Evolutionary conservation across 164 flowering plant genomes (phyloP).

Genomic region (Sedum album): DNA sequence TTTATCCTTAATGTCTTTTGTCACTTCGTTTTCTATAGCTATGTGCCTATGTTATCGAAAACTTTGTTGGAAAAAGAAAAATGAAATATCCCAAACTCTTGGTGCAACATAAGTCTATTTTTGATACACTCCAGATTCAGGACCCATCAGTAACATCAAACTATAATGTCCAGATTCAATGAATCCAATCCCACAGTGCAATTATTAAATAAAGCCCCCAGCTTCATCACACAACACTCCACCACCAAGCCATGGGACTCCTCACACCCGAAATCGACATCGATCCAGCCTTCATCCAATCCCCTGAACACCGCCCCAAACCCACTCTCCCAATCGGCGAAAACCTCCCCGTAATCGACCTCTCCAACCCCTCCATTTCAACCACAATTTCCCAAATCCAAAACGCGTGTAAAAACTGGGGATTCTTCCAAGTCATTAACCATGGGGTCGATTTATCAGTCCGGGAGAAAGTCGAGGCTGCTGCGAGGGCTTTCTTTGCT

Average conservation of each 20-base stretch:
- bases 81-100: too few relatives aligned
- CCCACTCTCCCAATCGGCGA: slow-evolving; percentile 14
- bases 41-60: too few relatives aligned
- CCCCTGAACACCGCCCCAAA: slow-evolving; percentile 25
- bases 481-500: slow-evolving; percentile 30
- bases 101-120: too few relatives aligned
- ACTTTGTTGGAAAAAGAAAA: too few relatives aligned
- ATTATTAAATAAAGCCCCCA: background rate
- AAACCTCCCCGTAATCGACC: slow-evolving; percentile 30
- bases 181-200: background rate
- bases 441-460: slow-evolving; percentile 31
- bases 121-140: too few relatives aligned
- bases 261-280: slow-evolving; percentile 21
- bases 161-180: background rate
- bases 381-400: slow-evolving; percentile 13
- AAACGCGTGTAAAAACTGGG: slow-evolving; percentile 30
- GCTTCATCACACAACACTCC: background rate
- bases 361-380: slow-evolving; percentile 7
- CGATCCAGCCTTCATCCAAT: slow-evolving; percentile 34
- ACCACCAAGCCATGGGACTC: background rate
- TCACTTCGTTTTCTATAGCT: too few relatives aligned
- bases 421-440: slow-evolving; percentile 45
- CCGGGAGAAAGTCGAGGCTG: slow-evolving; percentile 15
- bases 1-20: too few relatives aligned
- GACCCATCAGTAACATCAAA: background rate